These are phyloP conservation scores for Chrysanthemum lavandulifolium DNA, from an alignment of 129 eudicot species.

Conservation along the genomic window DNA sequence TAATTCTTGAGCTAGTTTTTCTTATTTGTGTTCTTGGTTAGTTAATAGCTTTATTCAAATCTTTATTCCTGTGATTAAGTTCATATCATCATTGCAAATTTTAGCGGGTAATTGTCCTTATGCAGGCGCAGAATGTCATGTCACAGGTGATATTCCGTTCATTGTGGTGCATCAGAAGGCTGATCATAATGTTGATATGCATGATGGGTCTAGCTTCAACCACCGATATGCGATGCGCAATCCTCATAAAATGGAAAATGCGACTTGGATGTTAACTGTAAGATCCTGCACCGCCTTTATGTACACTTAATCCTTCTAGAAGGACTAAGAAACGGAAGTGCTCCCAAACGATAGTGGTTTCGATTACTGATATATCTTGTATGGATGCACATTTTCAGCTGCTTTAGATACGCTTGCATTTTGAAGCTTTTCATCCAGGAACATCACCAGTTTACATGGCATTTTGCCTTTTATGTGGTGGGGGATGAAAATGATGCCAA, in stretches of 20 bases:
- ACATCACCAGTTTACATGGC: constrained; percentile 63
- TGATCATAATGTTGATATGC: constrained; percentile 61
- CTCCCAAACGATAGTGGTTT: background rate
- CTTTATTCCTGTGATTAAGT: no score
- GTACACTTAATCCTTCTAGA: background rate
- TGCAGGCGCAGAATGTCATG: constrained; percentile 57
- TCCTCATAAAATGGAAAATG: constrained; percentile 61
- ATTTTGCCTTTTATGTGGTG: constrained; percentile 62
- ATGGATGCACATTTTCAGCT: constrained; percentile 50
- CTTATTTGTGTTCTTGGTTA: no score
- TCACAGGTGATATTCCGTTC: constrained; percentile 52
- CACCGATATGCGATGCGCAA: constrained; percentile 58
- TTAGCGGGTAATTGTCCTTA: constrained; percentile 44
- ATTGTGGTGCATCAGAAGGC: constrained; percentile 49
- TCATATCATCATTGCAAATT: no score
- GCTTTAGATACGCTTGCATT: constrained; percentile 67
- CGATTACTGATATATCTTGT: background rate
- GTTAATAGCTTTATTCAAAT: no score
- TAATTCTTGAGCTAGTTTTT: no score
- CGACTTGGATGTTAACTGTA: constrained; percentile 71
- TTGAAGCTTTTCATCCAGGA: constrained; percentile 59
- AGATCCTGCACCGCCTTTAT: constrained; percentile 8
- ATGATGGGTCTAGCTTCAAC: constrained; percentile 55
- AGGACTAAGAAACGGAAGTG: background rate
- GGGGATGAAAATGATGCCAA: constrained; percentile 51